Percentiles rank a stretch among this genome's conserved stretches.
phyloP scores from a whole-genome alignment of 441 rosid species.

The Arabidopsis hybrid region DNA sequence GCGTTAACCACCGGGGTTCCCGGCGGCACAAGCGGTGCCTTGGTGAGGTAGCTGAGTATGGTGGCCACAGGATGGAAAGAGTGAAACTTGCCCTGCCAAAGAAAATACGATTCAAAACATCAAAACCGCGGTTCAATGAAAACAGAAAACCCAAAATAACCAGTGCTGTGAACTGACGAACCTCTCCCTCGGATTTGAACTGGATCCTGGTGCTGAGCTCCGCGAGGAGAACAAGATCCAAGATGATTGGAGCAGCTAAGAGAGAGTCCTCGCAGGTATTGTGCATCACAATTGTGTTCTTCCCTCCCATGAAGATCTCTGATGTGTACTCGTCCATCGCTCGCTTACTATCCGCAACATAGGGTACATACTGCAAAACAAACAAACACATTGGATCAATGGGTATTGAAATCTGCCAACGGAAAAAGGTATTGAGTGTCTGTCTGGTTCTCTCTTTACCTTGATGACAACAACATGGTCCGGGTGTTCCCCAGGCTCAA shows the following conservation, averaged over 20 bases:
- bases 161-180: conserved; percentile 3
- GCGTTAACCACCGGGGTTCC: conserved; percentile 98
- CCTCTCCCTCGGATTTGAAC: conserved; percentile 90
- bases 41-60: conserved; percentile 94
- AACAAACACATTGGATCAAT: conserved; percentile 9
- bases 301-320: conserved; percentile 98
- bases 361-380: conserved; percentile 75
- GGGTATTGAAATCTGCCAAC: not conserved
- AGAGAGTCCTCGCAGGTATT: conserved; percentile 98
- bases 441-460: conserved; percentile 47
- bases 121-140: not conserved
- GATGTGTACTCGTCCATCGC: conserved; percentile 99
- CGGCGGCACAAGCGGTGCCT: conserved; percentile 98
- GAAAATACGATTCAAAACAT: not conserved
- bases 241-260: conserved; percentile 94
- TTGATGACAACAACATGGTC: conserved; percentile 97
- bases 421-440: not conserved
- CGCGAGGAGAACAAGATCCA: conserved; percentile 93
- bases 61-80: conserved; percentile 98
- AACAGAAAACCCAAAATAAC: not conserved
- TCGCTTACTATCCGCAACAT: conserved; percentile 94
- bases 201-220: conserved; percentile 94
- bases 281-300: conserved; percentile 88
- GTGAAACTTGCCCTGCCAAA: conserved; percentile 82
- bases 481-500: conserved; percentile 94